These are phyloP conservation scores for Globisporangium apiculatum DNA, from an alignment of 352 stramenopile genomes.

Conservation along the genomic window DNA sequence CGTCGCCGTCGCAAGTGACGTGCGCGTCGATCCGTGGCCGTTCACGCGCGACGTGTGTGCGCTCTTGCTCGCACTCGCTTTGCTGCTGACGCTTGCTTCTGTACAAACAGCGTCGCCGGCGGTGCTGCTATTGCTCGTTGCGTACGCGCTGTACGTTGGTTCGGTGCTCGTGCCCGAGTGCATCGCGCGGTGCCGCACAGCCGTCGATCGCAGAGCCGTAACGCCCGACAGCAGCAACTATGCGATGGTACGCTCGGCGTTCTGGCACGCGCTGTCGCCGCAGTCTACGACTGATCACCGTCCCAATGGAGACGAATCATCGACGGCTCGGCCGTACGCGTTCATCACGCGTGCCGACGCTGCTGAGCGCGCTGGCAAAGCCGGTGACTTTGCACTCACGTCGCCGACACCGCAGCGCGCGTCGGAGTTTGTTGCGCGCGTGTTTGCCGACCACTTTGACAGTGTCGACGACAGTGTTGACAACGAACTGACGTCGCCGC, in stretches of 20 bases:
- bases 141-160: slow-evolving; percentile 54
- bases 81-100: slow-evolving; percentile 43
- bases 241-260: slow-evolving; percentile 50
- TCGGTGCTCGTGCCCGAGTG: slow-evolving; percentile 53
- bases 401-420: slow-evolving; percentile 10
- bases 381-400: slow-evolving; percentile 19
- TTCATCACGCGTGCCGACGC: slow-evolving; percentile 36
- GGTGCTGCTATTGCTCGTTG: slow-evolving; percentile 37
- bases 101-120: slow-evolving; percentile 17
- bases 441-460: slow-evolving; percentile 69
- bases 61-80: slow-evolving; percentile 23
- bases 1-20: slow-evolving; percentile 69
- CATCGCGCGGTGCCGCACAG: slow-evolving; percentile 22
- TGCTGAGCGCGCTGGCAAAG: slow-evolving; percentile 6
- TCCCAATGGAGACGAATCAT: neutral
- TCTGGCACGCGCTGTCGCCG: slow-evolving; percentile 67
- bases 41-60: slow-evolving; percentile 61
- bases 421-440: slow-evolving; percentile 29
- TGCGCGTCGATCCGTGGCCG: slow-evolving; percentile 55
- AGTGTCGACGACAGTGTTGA: slow-evolving; percentile 11
- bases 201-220: neutral
- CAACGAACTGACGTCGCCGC: slow-evolving; percentile 43
- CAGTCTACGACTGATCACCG: slow-evolving; percentile 12
- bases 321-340: slow-evolving; percentile 21
- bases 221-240: neutral